Conservation (phyloP, 495 filamentous ascomycete species). For the Aspergillus ostianus region DNA sequence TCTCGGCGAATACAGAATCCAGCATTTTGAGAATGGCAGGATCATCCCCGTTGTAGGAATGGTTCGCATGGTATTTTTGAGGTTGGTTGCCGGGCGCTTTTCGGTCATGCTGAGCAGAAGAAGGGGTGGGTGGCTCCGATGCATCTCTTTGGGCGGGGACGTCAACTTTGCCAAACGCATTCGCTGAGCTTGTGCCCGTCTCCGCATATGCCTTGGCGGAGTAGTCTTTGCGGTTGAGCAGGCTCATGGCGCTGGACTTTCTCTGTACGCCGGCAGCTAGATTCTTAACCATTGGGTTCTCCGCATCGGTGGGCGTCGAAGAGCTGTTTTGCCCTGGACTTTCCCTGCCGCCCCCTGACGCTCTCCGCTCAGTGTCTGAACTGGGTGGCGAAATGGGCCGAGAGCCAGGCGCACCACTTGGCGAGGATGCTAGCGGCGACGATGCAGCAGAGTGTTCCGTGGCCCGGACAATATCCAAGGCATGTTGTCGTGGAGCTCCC, state of each 20-base stretch:
- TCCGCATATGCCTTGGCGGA: constrained; percentile 74
- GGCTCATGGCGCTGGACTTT: constrained; percentile 76
- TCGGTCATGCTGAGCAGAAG: constrained; percentile 31
- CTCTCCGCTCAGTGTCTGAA: constrained; percentile 33
- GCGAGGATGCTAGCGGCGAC: constrained; percentile 41
- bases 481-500: constrained; percentile 17
- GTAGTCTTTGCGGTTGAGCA: constrained; percentile 75
- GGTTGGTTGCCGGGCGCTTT: constrained; percentile 21
- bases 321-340: constrained; percentile 37
- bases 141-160: constrained; percentile 52
- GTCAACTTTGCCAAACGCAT: constrained; percentile 85
- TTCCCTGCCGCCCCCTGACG: constrained; percentile 24
- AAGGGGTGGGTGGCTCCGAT: constrained; percentile 28
- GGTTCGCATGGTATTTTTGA: constrained; percentile 47
- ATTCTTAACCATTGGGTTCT: constrained; percentile 31
- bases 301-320: constrained; percentile 37
- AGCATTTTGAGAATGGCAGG: constrained; percentile 82
- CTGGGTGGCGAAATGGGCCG: constrained; percentile 40
- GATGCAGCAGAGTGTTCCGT: constrained; percentile 31
- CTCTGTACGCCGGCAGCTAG: constrained; percentile 44
- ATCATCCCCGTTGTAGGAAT: constrained; percentile 86
- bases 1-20: constrained; percentile 85
- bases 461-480: constrained; percentile 24
- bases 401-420: constrained; percentile 35
- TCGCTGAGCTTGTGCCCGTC: constrained; percentile 76